phyloP scores from a whole-genome alignment of 345 rosid species.

The Eutrema yunnanense region DNA sequence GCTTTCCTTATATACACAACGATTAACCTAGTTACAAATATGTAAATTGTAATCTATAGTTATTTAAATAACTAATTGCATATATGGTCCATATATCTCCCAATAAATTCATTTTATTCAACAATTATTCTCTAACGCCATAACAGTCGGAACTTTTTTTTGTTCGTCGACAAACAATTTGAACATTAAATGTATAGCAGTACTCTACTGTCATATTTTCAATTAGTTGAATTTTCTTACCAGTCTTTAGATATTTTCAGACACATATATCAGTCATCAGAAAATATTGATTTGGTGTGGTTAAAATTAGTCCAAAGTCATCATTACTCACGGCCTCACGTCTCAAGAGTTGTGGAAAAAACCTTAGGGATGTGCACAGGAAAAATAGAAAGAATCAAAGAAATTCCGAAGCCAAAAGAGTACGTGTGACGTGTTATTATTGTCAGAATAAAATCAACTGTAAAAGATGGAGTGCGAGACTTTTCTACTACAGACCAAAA shows the following conservation, averaged over 20 bases:
- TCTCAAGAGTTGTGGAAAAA: not conserved
- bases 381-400: not conserved
- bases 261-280: not conserved
- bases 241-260: not conserved
- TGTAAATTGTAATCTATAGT: no score
- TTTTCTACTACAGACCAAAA: not conserved
- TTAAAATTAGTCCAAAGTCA: not conserved
- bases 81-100: no score
- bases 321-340: not conserved
- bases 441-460: constrained; percentile 14
- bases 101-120: not conserved
- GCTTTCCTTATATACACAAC: no score
- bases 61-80: no score
- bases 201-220: not conserved
- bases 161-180: no score
- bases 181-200: not conserved
- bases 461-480: constrained; percentile 29
- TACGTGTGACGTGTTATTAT: not conserved
- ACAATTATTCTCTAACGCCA: not conserved
- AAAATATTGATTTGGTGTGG: not conserved
- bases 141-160: not conserved
- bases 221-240: not conserved
- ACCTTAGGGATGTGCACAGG: not conserved
- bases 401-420: not conserved
- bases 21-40: no score